Evolutionary conservation across 2,329 filamentous ascomycete species (phyloP), one percentile per base, ranked within the genome.

Genomic region (Calonectria pseudoreteaudii): DNA sequence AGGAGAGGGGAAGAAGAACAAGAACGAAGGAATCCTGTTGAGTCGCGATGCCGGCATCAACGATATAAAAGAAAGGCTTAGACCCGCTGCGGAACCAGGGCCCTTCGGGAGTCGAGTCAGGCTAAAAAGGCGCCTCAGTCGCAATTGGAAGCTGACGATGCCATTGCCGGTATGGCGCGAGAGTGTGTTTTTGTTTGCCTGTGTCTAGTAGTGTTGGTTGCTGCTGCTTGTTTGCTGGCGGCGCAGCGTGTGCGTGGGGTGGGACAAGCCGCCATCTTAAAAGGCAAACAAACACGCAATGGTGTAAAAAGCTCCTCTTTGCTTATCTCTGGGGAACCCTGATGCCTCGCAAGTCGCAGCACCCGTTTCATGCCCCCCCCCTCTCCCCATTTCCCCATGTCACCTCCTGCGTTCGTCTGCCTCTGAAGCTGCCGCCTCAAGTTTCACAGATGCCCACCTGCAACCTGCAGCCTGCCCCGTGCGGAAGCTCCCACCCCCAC

Each of bases 1-100:
- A 13, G 52, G 8, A 38, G 20, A n/a, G 9, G 23, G n/a, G 9
- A n/a, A 28, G 13, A 20, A 38, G 23, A n/a, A n/a, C n/a, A n/a
- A 20, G 36, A 9, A 26, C 3, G 28, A 10, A 38, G 31, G n/a
- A n/a, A n/a, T n/a, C n/a, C n/a, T n/a, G n/a, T n/a, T n/a, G n/a
- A n/a, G 13, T 60, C 56, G 56, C 34, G 56, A 62, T 62, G 56
- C 56, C 56, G 16, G 56, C 56, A 62, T 62, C 56, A 38, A 62
- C 36, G 56, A 62, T 36, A 62, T 41, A 38, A 41, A n/a, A 36
- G 16, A 38, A 41, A 16, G 26, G 38, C n/a, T 41, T 28, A 47
- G 20, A 9, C n/a, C 13, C 3, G 44, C 20, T 47, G n/a, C 44
- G 10, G 20, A 23, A 23, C 44, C n/a, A 10, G 8, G 18, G 18